phyloP scores from a whole-genome alignment of 2,329 filamentous ascomycete genomes.

The Mariannaea elegans region DNA sequence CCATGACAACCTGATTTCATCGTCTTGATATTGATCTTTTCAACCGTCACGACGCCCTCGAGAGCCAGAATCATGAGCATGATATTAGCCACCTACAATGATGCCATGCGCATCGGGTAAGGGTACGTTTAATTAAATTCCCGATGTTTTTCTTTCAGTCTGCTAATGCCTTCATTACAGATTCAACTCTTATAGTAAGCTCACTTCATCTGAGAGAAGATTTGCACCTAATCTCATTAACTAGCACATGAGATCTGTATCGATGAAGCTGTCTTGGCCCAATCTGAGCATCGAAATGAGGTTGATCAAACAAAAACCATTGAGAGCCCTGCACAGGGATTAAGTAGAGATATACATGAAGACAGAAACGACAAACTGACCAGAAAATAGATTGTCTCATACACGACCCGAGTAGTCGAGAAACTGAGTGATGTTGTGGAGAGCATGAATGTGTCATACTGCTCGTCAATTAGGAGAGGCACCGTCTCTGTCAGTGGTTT shows the following conservation, averaged over 20 bases:
- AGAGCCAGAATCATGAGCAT: constrained; percentile 13
- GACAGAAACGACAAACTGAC: background rate
- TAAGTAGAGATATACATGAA: too few relatives aligned
- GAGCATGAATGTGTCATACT: background rate
- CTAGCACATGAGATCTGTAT: background rate
- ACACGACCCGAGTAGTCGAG: background rate
- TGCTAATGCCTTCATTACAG: background rate
- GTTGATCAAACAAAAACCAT: too few relatives aligned
- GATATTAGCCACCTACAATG: constrained; percentile 15
- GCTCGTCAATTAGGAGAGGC: constrained; percentile 1
- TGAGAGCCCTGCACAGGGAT: background rate
- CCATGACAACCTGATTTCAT: too few relatives aligned
- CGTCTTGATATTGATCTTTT: too few relatives aligned
- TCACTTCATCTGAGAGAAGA: too few relatives aligned
- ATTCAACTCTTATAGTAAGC: constrained; percentile 4
- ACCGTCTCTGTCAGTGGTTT: background rate
- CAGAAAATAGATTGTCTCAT: background rate
- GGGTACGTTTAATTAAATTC: background rate
- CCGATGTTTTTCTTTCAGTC: too few relatives aligned
- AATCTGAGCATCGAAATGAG: too few relatives aligned
- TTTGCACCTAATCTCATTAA: background rate
- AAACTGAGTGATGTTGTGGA: background rate
- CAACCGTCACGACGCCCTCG: too few relatives aligned
- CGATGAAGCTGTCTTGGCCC: constrained; percentile 2
- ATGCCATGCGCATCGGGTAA: constrained; percentile 22